Conservation (phyloP, 2,329 filamentous ascomycete genomes). For the Juglanconis sp. region DNA sequence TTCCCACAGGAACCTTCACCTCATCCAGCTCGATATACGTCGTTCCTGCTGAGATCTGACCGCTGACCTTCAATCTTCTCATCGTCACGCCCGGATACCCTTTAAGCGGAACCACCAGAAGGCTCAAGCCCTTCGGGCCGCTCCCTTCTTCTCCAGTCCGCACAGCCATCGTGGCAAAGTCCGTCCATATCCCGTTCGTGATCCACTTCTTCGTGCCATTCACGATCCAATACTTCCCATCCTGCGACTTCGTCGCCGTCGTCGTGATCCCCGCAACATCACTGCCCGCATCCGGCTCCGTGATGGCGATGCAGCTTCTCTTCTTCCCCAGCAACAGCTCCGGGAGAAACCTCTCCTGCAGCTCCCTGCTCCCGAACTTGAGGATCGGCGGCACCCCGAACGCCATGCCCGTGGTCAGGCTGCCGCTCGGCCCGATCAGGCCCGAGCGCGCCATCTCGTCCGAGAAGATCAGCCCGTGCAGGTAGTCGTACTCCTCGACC, state of each 20-base stretch:
- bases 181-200: constrained; percentile 25
- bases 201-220: constrained; percentile 77
- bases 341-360: constrained; percentile 66
- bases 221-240: constrained; percentile 66
- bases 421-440: constrained; percentile 58
- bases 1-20: constrained; percentile 67
- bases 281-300: constrained; percentile 70
- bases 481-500: constrained; percentile 71
- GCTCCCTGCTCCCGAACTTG: constrained; percentile 60
- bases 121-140: constrained; percentile 59
- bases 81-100: constrained; percentile 63
- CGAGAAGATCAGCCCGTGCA: constrained; percentile 66
- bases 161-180: constrained; percentile 69
- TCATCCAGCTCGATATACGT: constrained; percentile 76
- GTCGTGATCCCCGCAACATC: constrained; percentile 73
- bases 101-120: constrained; percentile 70
- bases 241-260: constrained; percentile 57
- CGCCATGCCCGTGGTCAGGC: constrained; percentile 68
- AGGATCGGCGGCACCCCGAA: constrained; percentile 70
- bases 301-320: constrained; percentile 73
- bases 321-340: constrained; percentile 65
- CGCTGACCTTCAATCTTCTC: constrained; percentile 64
- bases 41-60: constrained; percentile 64
- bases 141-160: constrained; percentile 60
- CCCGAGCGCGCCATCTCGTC: constrained; percentile 70